phyloP scores from a whole-genome alignment of 805 yeast species.

The Ogataea thermomethanolica region DNA sequence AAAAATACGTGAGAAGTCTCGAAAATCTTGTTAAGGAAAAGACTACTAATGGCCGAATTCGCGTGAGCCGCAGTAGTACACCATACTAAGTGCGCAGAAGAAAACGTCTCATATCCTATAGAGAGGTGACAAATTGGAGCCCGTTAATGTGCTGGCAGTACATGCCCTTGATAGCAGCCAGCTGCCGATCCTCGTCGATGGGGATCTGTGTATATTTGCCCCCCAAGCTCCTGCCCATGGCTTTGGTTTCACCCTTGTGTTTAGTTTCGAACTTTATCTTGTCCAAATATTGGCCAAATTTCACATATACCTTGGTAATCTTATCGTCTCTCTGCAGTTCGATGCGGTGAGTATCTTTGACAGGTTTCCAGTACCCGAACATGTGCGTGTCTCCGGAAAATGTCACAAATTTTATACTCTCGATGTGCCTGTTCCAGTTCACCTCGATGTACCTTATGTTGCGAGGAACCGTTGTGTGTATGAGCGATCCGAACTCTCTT shows the following conservation, averaged over 20 bases:
- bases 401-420: conserved; percentile 15
- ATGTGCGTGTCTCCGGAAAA: conserved; percentile 11
- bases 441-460: conserved; percentile 13
- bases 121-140: conserved; percentile 15
- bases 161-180: conserved; percentile 18
- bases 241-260: conserved; percentile 3
- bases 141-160: conserved; percentile 18
- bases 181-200: conserved; percentile 13
- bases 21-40: conserved; percentile 26
- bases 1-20: conserved; percentile 23
- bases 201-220: conserved; percentile 8
- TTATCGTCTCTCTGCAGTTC: conserved; percentile 12
- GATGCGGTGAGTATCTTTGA: conserved; percentile 7
- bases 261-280: conserved; percentile 13
- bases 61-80: conserved; percentile 25
- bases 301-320: conserved; percentile 9
- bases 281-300: conserved; percentile 14
- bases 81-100: conserved; percentile 17
- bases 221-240: conserved; percentile 15
- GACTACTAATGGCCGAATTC: conserved; percentile 15
- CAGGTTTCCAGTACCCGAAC: conserved; percentile 18
- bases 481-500: conserved; percentile 11
- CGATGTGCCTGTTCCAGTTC: conserved; percentile 17
- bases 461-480: conserved; percentile 11
- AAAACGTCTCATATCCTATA: not conserved